These are phyloP conservation scores for Phoma sp. DNA, from an alignment of 2,329 filamentous ascomycete species.

Conservation along the genomic window DNA sequence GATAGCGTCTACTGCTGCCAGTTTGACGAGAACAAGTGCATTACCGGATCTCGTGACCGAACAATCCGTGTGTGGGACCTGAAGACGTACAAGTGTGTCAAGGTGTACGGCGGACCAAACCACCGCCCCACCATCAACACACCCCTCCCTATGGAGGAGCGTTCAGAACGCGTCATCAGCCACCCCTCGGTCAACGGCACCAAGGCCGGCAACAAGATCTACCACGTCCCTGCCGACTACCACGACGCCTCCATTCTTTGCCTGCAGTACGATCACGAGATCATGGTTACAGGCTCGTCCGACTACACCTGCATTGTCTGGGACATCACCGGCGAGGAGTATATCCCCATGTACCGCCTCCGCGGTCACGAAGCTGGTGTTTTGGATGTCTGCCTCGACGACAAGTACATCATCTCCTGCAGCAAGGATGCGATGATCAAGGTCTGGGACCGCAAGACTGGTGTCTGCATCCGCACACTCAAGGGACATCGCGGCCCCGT, in stretches of 20 bases:
- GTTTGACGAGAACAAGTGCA: slow-evolving; percentile 97
- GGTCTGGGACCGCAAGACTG: slow-evolving; percentile 88
- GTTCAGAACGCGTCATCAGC: slow-evolving; percentile 54
- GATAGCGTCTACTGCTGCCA: slow-evolving; percentile 98
- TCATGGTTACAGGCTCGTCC: slow-evolving; percentile 93
- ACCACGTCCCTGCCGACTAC: slow-evolving; percentile 61
- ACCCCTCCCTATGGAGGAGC: slow-evolving; percentile 52
- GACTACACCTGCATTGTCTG: slow-evolving; percentile 92
- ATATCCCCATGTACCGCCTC: slow-evolving; percentile 75
- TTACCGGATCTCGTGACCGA: slow-evolving; percentile 93
- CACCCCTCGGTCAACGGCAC: slow-evolving; percentile 58
- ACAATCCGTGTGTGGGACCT: slow-evolving; percentile 98
- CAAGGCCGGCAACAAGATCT: slow-evolving; percentile 55
- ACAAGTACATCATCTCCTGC: slow-evolving; percentile 92
- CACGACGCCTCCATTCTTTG: slow-evolving; percentile 95
- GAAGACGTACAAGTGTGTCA: slow-evolving; percentile 81
- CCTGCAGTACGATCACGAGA: slow-evolving; percentile 90
- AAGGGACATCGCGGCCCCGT: slow-evolving; percentile 89
- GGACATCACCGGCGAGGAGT: slow-evolving; percentile 76
- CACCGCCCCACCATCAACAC: slow-evolving; percentile 62
- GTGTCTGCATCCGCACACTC: slow-evolving; percentile 77
- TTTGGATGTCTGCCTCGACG: slow-evolving; percentile 91
- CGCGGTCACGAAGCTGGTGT: slow-evolving; percentile 84
- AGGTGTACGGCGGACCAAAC: slow-evolving; percentile 82
- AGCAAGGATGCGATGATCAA: slow-evolving; percentile 95